A percentile compares a stretch with the other conserved stretches of the same genome.
These are phyloP conservation scores for Cardamine occulta DNA, from an alignment of 345 rosid genomes.

Conservation along the genomic window DNA sequence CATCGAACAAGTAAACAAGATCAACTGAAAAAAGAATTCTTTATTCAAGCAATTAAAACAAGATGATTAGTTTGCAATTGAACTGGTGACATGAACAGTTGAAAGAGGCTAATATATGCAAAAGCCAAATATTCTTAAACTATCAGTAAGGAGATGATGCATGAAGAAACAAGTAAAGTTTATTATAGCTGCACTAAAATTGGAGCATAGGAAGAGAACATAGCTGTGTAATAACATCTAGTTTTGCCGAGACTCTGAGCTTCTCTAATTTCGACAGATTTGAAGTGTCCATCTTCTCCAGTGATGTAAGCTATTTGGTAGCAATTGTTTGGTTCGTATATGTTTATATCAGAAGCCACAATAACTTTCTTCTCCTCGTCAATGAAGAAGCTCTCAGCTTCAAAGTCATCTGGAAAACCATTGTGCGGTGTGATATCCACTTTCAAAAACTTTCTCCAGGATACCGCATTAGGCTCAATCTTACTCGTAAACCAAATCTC, in stretches of 20 bases:
- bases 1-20: background rate
- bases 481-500: background rate
- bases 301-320: background rate
- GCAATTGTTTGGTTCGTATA: background rate
- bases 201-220: conserved; percentile 9
- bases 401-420: background rate
- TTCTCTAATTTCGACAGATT: background rate
- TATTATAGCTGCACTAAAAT: conserved; percentile 6
- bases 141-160: background rate
- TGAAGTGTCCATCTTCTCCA: background rate
- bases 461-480: background rate
- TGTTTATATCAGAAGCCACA: background rate
- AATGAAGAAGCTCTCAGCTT: background rate
- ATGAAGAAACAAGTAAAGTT: background rate
- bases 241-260: background rate
- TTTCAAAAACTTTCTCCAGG: background rate
- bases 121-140: background rate
- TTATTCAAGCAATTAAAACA: background rate
- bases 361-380: background rate
- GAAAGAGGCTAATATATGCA: background rate
- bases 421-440: background rate
- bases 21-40: background rate
- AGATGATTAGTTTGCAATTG: background rate
- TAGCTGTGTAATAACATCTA: background rate
- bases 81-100: background rate